Base-by-base conservation (phyloP, 106 monocot genomes). In the Apostasia ramifera region DNA sequence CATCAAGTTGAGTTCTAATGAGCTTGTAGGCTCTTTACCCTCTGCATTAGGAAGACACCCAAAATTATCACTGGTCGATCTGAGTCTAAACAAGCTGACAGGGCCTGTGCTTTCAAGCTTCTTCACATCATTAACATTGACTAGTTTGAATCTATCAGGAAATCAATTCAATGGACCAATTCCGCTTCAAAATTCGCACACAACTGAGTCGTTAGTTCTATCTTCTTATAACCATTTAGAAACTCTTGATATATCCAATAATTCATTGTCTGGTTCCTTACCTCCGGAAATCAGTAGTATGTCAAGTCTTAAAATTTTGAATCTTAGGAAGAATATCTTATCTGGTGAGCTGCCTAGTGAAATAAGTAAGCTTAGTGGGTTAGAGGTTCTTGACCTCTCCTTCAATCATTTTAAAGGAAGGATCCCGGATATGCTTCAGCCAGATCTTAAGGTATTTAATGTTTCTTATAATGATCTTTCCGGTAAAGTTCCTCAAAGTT, bases 371-470 rank as follows among this genome's bases (percentile, higher is more conserved):
- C 85, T 98, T 41, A 44, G 55, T 47, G 63, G 48, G 42, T 78
- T 97, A 63, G 82, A 92, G 57, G 72, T 67, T 72, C 79, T 97
- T 66, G 92, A 97, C 63, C 78, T 97, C 47, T 92, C 95, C 4
- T 55, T 42, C n/a, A 97, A 97, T 68, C 71, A 85, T 8, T 89
- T 97, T 43, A 74, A 77, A 3, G 95, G 92, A 9, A 68, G 41
- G 9, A 84, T 97, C 37, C 95, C 95, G 13, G 76, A 97, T 44
- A 70, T 92, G 66, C 73, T 71, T 43, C 86, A 82, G 55, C 47
- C 68, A 46, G 77, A 66, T 63, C 66, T 98, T 53, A 84, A 71
- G 49, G 66, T 66, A 56, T 81, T 98, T n/a, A 87, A 90, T 74
- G 75, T 98, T 40, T 87, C 97, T 1, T 71, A 81, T 40, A 98